Percentiles rank a stretch among this genome's conserved stretches.
Conservation (phyloP, 345 rosid species). For the Citrus reticulata region DNA sequence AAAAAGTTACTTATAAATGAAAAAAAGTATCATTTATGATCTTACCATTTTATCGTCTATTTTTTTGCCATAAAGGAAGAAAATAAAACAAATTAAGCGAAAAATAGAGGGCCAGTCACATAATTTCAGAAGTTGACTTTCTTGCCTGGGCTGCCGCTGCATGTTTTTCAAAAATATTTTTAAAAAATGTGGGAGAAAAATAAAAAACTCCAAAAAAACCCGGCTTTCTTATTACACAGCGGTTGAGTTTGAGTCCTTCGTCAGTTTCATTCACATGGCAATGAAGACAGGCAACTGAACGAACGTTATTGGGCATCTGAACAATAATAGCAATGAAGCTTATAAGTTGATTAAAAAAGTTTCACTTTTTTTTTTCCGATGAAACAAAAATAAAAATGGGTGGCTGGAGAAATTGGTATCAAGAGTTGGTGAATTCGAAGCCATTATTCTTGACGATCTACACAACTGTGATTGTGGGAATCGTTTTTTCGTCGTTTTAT, state of each 20-base stretch:
- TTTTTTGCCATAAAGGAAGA: background rate
- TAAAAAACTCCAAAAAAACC: background rate
- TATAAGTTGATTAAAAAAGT: background rate
- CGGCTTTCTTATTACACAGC: background rate
- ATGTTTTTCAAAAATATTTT: background rate
- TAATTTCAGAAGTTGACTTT: background rate
- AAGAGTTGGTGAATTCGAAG: constrained; percentile 58
- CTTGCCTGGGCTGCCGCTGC: background rate
- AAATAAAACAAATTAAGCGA: background rate
- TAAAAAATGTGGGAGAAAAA: background rate
- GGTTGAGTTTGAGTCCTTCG: background rate
- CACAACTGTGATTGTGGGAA: constrained; percentile 71
- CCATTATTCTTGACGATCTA: constrained; percentile 86
- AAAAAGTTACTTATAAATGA: background rate
- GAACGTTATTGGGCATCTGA: background rate
- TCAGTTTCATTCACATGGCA: background rate
- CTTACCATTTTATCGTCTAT: background rate
- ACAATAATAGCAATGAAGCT: background rate
- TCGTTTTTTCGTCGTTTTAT: constrained; percentile 68
- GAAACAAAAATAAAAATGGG: constrained; percentile 21
- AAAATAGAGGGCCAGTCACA: too few species aligned
- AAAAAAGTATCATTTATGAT: too few species aligned
- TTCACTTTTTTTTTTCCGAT: background rate
- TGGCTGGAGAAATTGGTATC: constrained; percentile 69
- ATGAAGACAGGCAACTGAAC: background rate